These are phyloP conservation scores for Annulohypoxylon bovei DNA, from an alignment of 495 filamentous ascomycete species.

Conservation along the genomic window DNA sequence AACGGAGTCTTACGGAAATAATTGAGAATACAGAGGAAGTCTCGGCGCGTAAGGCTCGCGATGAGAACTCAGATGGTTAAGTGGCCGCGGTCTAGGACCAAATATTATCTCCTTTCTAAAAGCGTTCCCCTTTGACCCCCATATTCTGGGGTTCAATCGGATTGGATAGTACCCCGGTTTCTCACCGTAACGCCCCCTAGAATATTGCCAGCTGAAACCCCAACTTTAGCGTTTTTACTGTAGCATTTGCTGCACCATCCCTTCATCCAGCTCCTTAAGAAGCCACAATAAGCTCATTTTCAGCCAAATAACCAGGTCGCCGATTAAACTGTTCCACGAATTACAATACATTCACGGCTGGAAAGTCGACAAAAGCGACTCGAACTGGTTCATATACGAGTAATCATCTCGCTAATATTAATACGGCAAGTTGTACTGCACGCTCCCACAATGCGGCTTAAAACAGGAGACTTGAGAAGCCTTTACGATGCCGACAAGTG, in stretches of 20 bases:
- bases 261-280: neutral
- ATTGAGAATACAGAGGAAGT: neutral
- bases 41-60: neutral
- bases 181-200: neutral
- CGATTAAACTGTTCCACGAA: neutral
- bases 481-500: neutral
- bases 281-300: neutral
- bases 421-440: neutral
- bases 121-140: neutral
- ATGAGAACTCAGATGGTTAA: slow-evolving; percentile 1
- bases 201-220: slow-evolving; percentile 27
- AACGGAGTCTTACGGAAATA: neutral
- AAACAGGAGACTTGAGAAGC: neutral
- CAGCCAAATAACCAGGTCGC: slow-evolving; percentile 3
- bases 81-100: neutral
- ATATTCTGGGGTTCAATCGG: neutral
- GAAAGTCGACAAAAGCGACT: neutral
- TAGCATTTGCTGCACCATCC: neutral
- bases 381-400: neutral
- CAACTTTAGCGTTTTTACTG: slow-evolving; percentile 5
- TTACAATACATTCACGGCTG: neutral
- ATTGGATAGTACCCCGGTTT: neutral
- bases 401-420: neutral
- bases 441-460: neutral
- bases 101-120: neutral